phyloP scores from a whole-genome alignment of 495 filamentous ascomycete genomes.

The Paragyromitra xinjiangensis region DNA sequence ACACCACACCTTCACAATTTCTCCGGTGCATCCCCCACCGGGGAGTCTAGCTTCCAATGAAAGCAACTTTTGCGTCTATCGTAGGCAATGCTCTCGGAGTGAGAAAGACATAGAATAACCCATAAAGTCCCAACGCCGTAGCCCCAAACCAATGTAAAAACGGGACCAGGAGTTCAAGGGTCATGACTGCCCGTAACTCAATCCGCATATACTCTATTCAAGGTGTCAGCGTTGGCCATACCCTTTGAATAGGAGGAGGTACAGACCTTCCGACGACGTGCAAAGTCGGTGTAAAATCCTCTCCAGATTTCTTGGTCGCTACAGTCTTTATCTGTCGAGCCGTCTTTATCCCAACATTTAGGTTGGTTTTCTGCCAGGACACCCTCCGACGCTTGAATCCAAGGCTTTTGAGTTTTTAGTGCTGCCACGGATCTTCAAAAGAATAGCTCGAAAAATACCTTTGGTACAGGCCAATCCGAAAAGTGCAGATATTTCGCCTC shows the following conservation, averaged over 20 bases:
- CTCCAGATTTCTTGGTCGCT: slow-evolving; percentile 74
- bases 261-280: slow-evolving; percentile 68
- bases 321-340: slow-evolving; percentile 65
- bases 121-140: slow-evolving; percentile 16
- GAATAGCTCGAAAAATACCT: slow-evolving; percentile 57
- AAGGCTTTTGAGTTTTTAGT: slow-evolving; percentile 61
- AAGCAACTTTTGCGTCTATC: background rate
- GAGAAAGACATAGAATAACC: background rate
- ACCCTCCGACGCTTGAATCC: slow-evolving; percentile 70
- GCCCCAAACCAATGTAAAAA: background rate
- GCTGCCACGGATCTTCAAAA: slow-evolving; percentile 1
- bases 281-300: slow-evolving; percentile 75
- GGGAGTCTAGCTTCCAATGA: background rate
- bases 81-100: background rate
- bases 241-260: background rate
- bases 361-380: slow-evolving; percentile 68
- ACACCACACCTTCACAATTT: background rate
- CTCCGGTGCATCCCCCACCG: background rate
- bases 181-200: background rate
- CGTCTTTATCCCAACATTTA: slow-evolving; percentile 63
- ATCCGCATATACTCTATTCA: slow-evolving; percentile 28
- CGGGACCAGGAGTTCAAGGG: background rate
- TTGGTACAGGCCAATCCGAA: slow-evolving; percentile 81
- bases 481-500: slow-evolving; percentile 83
- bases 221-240: background rate